These are phyloP conservation scores for Metschnikowia matae DNA, from an alignment of 805 yeast species.

Conservation along the genomic window DNA sequence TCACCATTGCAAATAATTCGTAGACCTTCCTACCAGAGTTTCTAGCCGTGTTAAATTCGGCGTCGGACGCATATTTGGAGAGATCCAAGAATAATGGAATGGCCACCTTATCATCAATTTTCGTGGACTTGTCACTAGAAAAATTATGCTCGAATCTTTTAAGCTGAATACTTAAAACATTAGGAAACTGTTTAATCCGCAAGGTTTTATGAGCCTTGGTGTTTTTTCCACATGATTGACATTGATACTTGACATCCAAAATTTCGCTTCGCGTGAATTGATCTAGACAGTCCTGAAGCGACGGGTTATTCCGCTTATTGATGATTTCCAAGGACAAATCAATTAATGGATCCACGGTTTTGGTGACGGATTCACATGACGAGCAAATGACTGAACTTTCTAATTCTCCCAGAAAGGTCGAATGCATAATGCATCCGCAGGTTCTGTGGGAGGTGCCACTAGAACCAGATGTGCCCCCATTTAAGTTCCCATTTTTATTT, in stretches of 20 bases:
- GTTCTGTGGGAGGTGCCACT: background rate
- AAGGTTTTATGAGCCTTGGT: conserved; percentile 70
- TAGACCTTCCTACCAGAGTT: conserved; percentile 42
- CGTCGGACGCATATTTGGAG: conserved; percentile 47
- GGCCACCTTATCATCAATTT: conserved; percentile 69
- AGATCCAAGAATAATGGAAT: conserved; percentile 74
- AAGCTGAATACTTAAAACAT: conserved; percentile 77
- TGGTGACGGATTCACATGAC: conserved; percentile 59
- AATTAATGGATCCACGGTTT: conserved; percentile 81
- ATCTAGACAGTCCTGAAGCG: conserved; percentile 62
- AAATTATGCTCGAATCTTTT: conserved; percentile 70
- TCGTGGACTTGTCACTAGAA: conserved; percentile 48
- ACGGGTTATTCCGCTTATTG: conserved; percentile 20
- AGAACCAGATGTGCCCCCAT: background rate
- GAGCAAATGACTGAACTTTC: conserved; percentile 76
- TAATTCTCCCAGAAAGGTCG: conserved; percentile 77
- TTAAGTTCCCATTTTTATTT: background rate
- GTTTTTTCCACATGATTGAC: conserved; percentile 58
- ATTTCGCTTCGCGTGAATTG: conserved; percentile 76
- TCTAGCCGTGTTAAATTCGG: background rate
- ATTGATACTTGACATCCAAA: conserved; percentile 68
- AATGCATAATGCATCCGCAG: conserved; percentile 80
- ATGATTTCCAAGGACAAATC: conserved; percentile 80
- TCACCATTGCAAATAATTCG: conserved; percentile 81
- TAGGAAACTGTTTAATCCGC: conserved; percentile 64